phyloP scores from a whole-genome alignment of 176 grass and related monocot species.

The Tuctoria greenei region DNA sequence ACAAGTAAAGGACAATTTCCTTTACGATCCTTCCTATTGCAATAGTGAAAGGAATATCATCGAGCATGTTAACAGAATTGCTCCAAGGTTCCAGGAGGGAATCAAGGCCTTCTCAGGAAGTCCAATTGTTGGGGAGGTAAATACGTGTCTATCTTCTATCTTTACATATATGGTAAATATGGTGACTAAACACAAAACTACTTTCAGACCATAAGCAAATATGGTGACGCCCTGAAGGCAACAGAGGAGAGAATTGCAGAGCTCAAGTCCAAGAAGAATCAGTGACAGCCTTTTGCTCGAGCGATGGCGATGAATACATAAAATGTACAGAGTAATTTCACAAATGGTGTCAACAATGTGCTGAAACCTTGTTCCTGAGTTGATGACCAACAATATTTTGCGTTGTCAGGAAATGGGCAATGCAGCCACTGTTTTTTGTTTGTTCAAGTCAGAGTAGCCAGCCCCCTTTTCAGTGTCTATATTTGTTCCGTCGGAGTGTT shows the following conservation, averaged over 20 bases:
- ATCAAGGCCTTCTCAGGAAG: slow-evolving; percentile 75
- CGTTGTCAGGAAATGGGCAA: neutral
- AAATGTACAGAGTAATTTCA: slow-evolving; percentile 18
- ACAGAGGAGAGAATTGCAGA: slow-evolving; percentile 76
- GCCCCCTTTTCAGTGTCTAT: neutral
- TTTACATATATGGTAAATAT: no score
- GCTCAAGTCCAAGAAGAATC: slow-evolving; percentile 56
- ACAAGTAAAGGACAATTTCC: slow-evolving; percentile 44
- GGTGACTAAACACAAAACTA: no score
- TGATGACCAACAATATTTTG: neutral
- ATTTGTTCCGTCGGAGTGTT: neutral
- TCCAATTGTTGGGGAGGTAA: slow-evolving; percentile 84
- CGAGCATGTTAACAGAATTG: slow-evolving; percentile 55
- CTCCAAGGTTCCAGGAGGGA: slow-evolving; percentile 84
- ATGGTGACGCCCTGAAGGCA: slow-evolving; percentile 67
- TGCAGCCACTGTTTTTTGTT: neutral
- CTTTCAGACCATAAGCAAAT: slow-evolving; percentile 73
- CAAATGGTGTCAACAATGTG: slow-evolving; percentile 4
- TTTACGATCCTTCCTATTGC: slow-evolving; percentile 1
- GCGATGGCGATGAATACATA: neutral
- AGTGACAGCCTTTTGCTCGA: neutral
- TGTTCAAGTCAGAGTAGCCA: neutral
- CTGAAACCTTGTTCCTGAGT: neutral
- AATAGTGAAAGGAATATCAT: slow-evolving; percentile 82
- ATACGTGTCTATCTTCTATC: neutral